These are phyloP conservation scores for Medicago lupulina DNA, from an alignment of 306 rosid genomes.

Conservation along the genomic window DNA sequence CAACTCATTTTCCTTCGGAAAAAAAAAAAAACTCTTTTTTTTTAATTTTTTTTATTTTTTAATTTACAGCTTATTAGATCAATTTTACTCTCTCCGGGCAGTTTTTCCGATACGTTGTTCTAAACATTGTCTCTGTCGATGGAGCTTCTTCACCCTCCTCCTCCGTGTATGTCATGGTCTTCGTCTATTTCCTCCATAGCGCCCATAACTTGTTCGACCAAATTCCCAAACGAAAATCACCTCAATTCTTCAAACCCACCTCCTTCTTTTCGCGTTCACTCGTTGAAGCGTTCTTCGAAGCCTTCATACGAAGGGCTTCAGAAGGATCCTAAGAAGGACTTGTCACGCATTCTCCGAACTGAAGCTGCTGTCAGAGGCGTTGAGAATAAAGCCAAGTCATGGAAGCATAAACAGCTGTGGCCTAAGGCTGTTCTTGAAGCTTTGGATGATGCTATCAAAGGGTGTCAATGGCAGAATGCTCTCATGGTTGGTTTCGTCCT, in stretches of 20 bases:
- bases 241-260: neutral
- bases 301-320: slow-evolving; percentile 49
- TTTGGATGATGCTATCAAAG: slow-evolving; percentile 71
- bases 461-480: slow-evolving; percentile 62
- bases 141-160: neutral
- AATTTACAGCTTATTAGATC: too few relatives aligned
- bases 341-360: slow-evolving; percentile 81
- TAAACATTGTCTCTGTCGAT: neutral
- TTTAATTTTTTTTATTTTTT: too few relatives aligned
- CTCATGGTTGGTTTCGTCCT: slow-evolving; percentile 58
- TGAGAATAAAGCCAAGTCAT: slow-evolving; percentile 67
- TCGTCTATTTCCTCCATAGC: slow-evolving; percentile 37
- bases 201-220: slow-evolving; percentile 41
- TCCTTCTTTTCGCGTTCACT: slow-evolving; percentile 40
- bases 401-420: slow-evolving; percentile 69
- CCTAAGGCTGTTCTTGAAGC: slow-evolving; percentile 89
- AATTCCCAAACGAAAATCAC: slow-evolving; percentile 28
- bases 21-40: too few relatives aligned
- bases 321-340: slow-evolving; percentile 64
- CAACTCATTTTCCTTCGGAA: too few relatives aligned
- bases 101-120: too few relatives aligned
- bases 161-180: slow-evolving; percentile 27
- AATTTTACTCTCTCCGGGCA: too few relatives aligned
- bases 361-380: slow-evolving; percentile 83
- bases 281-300: slow-evolving; percentile 55